These are phyloP conservation scores for Puccinellia tenuiflora DNA, from an alignment of 176 grass and related monocot species.

Conservation along the genomic window DNA sequence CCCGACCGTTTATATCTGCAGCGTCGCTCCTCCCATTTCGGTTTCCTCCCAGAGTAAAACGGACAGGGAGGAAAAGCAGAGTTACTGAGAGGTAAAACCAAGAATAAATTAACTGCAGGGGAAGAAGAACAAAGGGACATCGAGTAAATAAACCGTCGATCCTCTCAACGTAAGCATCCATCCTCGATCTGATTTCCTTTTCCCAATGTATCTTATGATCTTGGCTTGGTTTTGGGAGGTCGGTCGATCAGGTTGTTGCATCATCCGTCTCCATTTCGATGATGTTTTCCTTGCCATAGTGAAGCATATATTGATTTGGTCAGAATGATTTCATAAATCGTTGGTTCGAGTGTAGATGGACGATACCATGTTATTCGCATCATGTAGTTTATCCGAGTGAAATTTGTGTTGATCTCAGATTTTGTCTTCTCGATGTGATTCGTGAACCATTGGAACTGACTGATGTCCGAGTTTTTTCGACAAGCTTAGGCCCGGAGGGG, in stretches of 20 bases:
- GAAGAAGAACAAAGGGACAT: neutral
- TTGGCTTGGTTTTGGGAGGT: no score
- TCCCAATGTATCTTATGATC: neutral
- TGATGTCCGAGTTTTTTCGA: neutral
- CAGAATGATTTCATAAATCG: neutral
- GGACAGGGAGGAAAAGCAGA: neutral
- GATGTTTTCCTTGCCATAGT: neutral
- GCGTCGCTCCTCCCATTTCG: neutral
- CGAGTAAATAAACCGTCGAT: conserved; percentile 9
- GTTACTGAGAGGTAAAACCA: neutral
- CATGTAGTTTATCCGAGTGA: neutral
- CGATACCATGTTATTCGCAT: neutral
- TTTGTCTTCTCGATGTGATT: neutral
- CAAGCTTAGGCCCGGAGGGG: conserved; percentile 2
- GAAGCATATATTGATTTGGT: neutral
- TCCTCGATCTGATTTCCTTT: neutral
- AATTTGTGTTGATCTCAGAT: neutral
- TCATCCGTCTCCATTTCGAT: neutral
- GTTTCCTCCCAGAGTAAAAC: conserved; percentile 23
- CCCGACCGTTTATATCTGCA: conserved; percentile 27
- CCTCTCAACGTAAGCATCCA: neutral
- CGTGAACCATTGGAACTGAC: neutral
- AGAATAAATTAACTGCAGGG: conserved; percentile 6
- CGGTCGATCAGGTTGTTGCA: no score
- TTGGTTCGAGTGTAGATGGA: neutral